Evolutionary conservation across 2,329 filamentous ascomycete genomes (phyloP), one percentile per base, ranked within the genome.

Genomic region (Fusarium hainanense): DNA sequence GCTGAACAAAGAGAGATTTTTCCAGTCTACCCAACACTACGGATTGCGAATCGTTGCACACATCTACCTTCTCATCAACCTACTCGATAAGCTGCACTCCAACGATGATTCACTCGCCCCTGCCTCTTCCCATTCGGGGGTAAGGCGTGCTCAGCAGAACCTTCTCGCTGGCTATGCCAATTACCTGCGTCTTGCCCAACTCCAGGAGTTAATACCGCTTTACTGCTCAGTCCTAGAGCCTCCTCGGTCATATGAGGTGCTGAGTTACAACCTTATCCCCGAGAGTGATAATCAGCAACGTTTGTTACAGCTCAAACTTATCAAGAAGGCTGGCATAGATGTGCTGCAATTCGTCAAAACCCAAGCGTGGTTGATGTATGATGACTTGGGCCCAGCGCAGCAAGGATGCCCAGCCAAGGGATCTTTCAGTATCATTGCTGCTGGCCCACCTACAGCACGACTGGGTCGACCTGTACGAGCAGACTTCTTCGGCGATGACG

Each of bases 121-220:
- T 20, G 27, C 54, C n/a, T 54, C 58, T 21, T 64, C 64, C 9
- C 64, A 67, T 20, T 51, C 68, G 11, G 73, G 74, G 21, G 73
- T 73, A 56, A 79, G 81, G 34, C 81, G 83, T 54, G 85, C 85
- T 18, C 87, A 90, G 69, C 92, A 97, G 75, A 93, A 92, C 74
- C 89, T 95, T 48, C 84, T 98, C 54, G 89, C 92, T 2, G 90
- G 89, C 6, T 98, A 98, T 77, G 91, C 97, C 58, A 92, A 92
- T 73, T 90, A 92, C 65, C 82, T 99, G 40, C 89, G 92, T 44
- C 85, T 91, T 48, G 88, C 88, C 18, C 88, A 89, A 34, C 88
- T 96, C 57, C 89, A 92, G 63, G 90, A 95, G 67, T 82, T 96
- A 43, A 92, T 97, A 58, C 94, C 96, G 1, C 83, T 97, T 1